Conservation (phyloP, 495 filamentous ascomycete genomes). For the Margaritispora aquatica region DNA sequence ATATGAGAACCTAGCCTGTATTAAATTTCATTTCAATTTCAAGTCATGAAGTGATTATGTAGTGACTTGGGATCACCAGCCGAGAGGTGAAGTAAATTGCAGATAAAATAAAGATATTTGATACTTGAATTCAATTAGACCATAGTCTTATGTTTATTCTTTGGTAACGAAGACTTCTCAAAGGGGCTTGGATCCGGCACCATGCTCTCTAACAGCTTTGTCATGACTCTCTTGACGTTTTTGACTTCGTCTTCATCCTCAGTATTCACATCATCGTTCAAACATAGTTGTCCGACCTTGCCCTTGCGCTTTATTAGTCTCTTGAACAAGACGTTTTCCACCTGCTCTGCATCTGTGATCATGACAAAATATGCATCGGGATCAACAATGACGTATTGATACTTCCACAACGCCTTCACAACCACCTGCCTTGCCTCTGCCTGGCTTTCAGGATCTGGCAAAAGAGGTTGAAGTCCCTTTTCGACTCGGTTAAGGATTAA, state of each 20-base stretch:
- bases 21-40: too few relatives aligned
- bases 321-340: conserved; percentile 30
- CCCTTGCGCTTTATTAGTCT: conserved; percentile 27
- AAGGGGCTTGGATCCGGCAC: conserved; percentile 6
- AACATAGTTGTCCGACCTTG: conserved; percentile 33
- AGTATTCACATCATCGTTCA: conserved; percentile 37
- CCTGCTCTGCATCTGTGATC: conserved; percentile 39
- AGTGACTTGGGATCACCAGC: too few relatives aligned
- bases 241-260: conserved; percentile 12
- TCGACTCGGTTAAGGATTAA: conserved; percentile 29
- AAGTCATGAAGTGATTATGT: too few relatives aligned
- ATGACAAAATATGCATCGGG: conserved; percentile 38
- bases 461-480: conserved; percentile 29
- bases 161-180: too few relatives aligned
- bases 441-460: conserved; percentile 26
- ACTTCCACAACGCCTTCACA: conserved; percentile 34
- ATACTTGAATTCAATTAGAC: too few relatives aligned
- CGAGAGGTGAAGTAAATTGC: too few relatives aligned
- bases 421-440: conserved; percentile 26
- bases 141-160: too few relatives aligned
- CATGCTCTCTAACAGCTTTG: neutral
- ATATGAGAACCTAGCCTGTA: too few relatives aligned
- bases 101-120: too few relatives aligned
- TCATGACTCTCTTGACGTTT: conserved; percentile 5
- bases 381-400: conserved; percentile 34